Conservation (phyloP, 257 asterid genomes). For the Solanum paucissectum region DNA sequence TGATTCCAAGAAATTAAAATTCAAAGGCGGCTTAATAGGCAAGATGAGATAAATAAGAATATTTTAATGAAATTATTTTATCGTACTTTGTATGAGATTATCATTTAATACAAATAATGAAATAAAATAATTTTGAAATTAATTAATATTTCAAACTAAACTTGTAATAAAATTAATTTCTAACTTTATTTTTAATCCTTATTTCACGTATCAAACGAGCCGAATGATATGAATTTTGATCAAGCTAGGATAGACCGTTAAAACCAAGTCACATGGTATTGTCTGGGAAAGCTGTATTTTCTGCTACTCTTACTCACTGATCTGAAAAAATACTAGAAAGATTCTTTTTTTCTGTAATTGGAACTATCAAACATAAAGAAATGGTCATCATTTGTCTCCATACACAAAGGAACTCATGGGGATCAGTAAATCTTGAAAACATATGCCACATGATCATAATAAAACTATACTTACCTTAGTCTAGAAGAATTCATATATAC, state of each 20-base stretch:
- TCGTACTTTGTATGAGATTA: neutral
- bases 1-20: neutral
- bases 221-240: neutral
- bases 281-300: conserved; percentile 13
- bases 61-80: neutral
- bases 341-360: conserved; percentile 13
- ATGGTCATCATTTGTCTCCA: conserved; percentile 1
- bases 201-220: neutral
- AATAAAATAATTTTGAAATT: neutral
- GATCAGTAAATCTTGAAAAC: conserved; percentile 9
- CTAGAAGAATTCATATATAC: neutral
- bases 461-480: neutral
- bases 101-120: neutral
- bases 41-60: neutral
- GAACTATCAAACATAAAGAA: conserved; percentile 2
- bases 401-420: conserved; percentile 9
- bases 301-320: neutral
- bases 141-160: too few species aligned
- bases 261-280: conserved; percentile 12
- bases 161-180: neutral
- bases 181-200: too few species aligned
- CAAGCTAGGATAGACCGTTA: neutral
- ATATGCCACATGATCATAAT: neutral
- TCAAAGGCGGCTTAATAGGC: neutral
- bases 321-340: neutral